Evolutionary conservation across 768 basidiomycete genomes (phyloP).

Genomic region (Suillus paluster): DNA sequence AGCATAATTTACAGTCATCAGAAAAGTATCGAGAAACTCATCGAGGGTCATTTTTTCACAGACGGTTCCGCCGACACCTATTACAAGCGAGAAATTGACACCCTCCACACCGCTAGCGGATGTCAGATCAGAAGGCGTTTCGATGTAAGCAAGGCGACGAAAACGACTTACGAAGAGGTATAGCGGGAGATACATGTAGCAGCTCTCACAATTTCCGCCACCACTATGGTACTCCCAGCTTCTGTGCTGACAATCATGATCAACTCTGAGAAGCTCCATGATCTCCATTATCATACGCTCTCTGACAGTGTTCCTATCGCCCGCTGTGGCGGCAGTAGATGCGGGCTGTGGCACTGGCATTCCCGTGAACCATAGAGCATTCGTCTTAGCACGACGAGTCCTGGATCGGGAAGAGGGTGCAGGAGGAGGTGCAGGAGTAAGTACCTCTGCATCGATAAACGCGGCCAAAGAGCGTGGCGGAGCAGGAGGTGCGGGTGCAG

Average conservation of each 20-base stretch:
- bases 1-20: neutral
- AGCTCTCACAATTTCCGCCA: slow-evolving; percentile 51
- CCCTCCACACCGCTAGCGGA: slow-evolving; percentile 34
- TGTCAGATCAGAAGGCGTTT: neutral
- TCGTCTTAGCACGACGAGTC: neutral
- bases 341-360: slow-evolving; percentile 1
- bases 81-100: slow-evolving; percentile 42
- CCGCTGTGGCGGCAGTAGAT: neutral
- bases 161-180: slow-evolving; percentile 56
- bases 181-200: slow-evolving; percentile 40
- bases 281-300: slow-evolving; percentile 32
- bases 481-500: neutral
- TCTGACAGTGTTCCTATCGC: slow-evolving; percentile 9
- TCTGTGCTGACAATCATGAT: slow-evolving; percentile 56
- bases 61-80: slow-evolving; percentile 42
- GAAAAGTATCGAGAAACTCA: neutral
- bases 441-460: too few relatives aligned
- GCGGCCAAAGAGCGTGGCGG: too few relatives aligned
- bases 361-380: neutral
- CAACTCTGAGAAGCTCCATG: slow-evolving; percentile 46
- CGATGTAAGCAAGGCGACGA: neutral
- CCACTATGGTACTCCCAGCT: slow-evolving; percentile 51
- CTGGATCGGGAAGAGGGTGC: neutral
- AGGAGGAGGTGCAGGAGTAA: too few relatives aligned
- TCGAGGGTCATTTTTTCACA: slow-evolving; percentile 17